Evolutionary conservation across 2,329 filamentous ascomycete genomes (phyloP).

Genomic region (Nemania sp.): DNA sequence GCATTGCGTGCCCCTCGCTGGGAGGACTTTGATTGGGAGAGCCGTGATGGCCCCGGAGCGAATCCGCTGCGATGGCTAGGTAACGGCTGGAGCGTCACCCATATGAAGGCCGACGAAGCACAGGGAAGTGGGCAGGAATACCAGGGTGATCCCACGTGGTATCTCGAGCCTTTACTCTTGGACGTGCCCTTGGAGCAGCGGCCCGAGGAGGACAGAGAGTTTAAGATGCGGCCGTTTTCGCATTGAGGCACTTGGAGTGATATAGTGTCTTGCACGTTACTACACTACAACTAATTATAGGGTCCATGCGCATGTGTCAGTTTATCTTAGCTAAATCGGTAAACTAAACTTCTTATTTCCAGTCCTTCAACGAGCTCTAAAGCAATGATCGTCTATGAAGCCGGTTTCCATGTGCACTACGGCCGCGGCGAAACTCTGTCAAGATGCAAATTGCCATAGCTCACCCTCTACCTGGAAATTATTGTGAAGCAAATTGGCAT

Average conservation of each 20-base stretch:
- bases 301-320: not conserved
- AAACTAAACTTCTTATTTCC: too few relatives aligned
- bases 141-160: conserved; percentile 41
- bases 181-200: conserved; percentile 32
- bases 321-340: not conserved
- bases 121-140: conserved; percentile 22
- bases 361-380: too few relatives aligned
- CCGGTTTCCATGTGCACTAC: too few relatives aligned
- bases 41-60: conserved; percentile 19
- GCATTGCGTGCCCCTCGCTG: conserved; percentile 48
- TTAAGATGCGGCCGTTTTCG: conserved; percentile 40
- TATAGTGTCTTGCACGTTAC: not conserved
- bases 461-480: too few relatives aligned
- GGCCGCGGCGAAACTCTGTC: too few relatives aligned
- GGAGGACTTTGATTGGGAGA: conserved; percentile 52
- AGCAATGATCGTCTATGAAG: too few relatives aligned
- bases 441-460: too few relatives aligned
- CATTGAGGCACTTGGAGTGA: conserved; percentile 27
- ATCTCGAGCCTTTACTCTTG: conserved; percentile 38
- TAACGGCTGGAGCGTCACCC: conserved; percentile 48
- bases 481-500: too few relatives aligned
- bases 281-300: not conserved
- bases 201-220: conserved; percentile 38
- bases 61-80: conserved; percentile 49
- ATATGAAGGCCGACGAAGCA: conserved; percentile 38